A percentile compares a stretch with the other conserved stretches of the same genome.
Evolutionary conservation across 2,329 filamentous ascomycete species (phyloP).

Genomic region (Leptographium procerum): DNA sequence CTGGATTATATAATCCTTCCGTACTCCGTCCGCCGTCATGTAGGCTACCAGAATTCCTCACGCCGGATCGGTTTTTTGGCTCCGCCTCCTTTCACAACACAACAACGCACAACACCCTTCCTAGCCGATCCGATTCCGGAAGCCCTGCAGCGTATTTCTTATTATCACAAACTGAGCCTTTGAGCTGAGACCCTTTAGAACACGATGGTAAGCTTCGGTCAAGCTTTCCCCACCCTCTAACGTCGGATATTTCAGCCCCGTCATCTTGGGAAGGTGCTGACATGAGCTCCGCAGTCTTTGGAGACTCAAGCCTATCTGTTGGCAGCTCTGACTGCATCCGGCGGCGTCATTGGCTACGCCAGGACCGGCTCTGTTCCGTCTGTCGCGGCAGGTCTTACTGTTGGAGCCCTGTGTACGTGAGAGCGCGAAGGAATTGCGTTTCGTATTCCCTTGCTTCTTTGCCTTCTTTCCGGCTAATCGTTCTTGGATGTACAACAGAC

Average conservation of each 20-base stretch:
- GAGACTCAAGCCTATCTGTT: conserved; percentile 60
- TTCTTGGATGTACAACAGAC: conserved; percentile 32
- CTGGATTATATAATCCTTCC: neutral
- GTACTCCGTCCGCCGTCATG: neutral
- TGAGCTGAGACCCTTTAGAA: neutral
- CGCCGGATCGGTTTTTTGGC: neutral
- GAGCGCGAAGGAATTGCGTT: neutral
- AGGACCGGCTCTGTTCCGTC: conserved; percentile 80
- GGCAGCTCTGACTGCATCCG: conserved; percentile 70
- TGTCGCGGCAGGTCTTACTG: conserved; percentile 69
- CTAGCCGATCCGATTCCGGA: neutral
- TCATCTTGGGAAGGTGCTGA: neutral
- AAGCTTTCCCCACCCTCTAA: neutral
- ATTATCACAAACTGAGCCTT: neutral
- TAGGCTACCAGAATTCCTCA: neutral
- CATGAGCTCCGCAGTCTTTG: conserved; percentile 12
- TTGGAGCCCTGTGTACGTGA: conserved; percentile 53
- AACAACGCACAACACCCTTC: neutral
- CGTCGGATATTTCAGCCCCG: neutral
- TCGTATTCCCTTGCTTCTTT: neutral
- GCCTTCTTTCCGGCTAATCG: neutral
- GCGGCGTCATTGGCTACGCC: conserved; percentile 77
- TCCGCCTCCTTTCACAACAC: neutral
- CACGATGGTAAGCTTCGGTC: conserved; percentile 3
- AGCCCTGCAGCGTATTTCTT: neutral